A percentile compares a stretch with the other conserved stretches of the same genome.
These are phyloP conservation scores for Papiliotrema terrestris DNA, from an alignment of 1,284 basidiomycete species.

Conservation along the genomic window DNA sequence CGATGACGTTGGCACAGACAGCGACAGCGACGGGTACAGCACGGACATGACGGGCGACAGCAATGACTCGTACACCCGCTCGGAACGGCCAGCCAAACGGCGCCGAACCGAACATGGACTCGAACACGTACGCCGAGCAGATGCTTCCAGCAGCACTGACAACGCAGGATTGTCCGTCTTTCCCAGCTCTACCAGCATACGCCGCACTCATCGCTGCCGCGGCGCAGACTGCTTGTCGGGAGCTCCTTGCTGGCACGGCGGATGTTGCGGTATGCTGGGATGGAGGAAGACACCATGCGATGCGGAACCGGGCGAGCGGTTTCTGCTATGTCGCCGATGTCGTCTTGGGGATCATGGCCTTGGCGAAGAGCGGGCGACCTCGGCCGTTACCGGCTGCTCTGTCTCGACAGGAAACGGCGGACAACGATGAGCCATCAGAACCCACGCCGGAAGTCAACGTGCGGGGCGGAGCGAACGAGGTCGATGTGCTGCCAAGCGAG, in stretches of 20 bases:
- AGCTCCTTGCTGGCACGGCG: constrained; percentile 55
- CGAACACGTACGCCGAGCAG: constrained; percentile 56
- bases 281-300: constrained; percentile 58
- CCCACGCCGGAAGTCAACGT: too few relatives aligned
- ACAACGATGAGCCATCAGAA: too few relatives aligned
- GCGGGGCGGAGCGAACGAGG: too few relatives aligned
- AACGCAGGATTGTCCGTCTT: constrained; percentile 73
- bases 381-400: neutral
- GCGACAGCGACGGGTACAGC: neutral
- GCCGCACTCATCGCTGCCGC: constrained; percentile 70
- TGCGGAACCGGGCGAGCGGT: constrained; percentile 68
- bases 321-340: constrained; percentile 94
- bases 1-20: neutral
- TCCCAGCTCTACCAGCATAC: constrained; percentile 66
- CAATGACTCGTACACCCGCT: constrained; percentile 49
- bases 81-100: constrained; percentile 24
- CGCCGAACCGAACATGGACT: constrained; percentile 55
- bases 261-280: constrained; percentile 78
- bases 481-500: too few relatives aligned
- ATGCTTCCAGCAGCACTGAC: neutral
- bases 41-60: neutral
- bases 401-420: too few relatives aligned
- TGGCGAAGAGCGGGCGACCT: constrained; percentile 23
- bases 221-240: constrained; percentile 65
- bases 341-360: constrained; percentile 64